phyloP scores from a whole-genome alignment of 176 grass and related monocot genomes.

The Puccinellia tenuiflora region DNA sequence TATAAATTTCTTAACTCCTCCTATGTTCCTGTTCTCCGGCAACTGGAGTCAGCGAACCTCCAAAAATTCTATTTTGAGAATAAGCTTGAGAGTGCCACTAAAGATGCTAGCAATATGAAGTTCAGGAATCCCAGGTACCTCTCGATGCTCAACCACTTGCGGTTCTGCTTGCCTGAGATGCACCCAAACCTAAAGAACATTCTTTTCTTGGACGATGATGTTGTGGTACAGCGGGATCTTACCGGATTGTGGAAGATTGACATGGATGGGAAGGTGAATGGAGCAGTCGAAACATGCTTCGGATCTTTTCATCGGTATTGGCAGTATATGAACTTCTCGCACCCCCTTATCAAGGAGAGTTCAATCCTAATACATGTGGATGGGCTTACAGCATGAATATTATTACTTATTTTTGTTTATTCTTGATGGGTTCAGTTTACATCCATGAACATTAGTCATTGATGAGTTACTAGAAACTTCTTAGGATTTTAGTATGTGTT shows the following conservation, averaged over 20 bases:
- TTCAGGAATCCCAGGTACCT: slow-evolving; percentile 98
- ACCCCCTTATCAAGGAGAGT: slow-evolving; percentile 89
- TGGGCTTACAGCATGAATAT: slow-evolving; percentile 99
- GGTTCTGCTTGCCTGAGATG: slow-evolving; percentile 99
- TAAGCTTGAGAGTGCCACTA: slow-evolving; percentile 98
- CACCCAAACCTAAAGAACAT: slow-evolving; percentile 84
- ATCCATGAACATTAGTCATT: too few relatives aligned
- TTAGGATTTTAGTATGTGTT: too few relatives aligned
- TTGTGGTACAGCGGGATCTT: slow-evolving; percentile 87
- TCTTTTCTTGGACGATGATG: slow-evolving; percentile 96
- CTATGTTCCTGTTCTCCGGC: slow-evolving; percentile 90
- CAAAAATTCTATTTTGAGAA: slow-evolving; percentile 99
- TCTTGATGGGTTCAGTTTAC: too few relatives aligned
- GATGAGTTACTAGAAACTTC: too few relatives aligned
- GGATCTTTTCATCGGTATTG: slow-evolving; percentile 93
- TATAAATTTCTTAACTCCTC: slow-evolving; percentile 98
- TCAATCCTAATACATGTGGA: slow-evolving; percentile 84
- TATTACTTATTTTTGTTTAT: too few relatives aligned
- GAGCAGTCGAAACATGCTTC: slow-evolving; percentile 98
- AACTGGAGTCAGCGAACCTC: slow-evolving; percentile 92
- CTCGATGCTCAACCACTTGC: slow-evolving; percentile 89
- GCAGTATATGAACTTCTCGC: slow-evolving; percentile 99
- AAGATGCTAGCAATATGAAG: slow-evolving; percentile 99
- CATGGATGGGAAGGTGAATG: slow-evolving; percentile 99
- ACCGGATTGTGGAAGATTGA: slow-evolving; percentile 93